A percentile compares a stretch with the other conserved stretches of the same genome.
Evolutionary conservation across 129 eudicot genomes (phyloP).

Genomic region (Chrysanthemum lavandulifolium): DNA sequence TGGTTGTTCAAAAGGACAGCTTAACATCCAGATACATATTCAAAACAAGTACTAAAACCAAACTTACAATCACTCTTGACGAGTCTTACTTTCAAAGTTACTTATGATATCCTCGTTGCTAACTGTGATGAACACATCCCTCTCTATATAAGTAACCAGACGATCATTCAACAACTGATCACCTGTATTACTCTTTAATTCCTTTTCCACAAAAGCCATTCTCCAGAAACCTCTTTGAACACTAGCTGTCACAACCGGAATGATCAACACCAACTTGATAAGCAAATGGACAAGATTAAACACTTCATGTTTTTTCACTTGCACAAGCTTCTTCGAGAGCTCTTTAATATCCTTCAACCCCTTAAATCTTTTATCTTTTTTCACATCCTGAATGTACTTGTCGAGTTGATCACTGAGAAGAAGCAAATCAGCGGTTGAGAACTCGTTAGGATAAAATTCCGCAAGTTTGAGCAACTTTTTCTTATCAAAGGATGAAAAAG

Average conservation of each 20-base stretch:
- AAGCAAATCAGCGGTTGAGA: slow-evolving; percentile 5
- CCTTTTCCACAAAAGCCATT: slow-evolving; percentile 5
- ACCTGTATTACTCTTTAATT: background rate
- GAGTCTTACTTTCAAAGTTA: slow-evolving; percentile 1
- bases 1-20: too few relatives aligned
- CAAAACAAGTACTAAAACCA: too few relatives aligned
- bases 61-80: too few relatives aligned
- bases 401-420: slow-evolving; percentile 3
- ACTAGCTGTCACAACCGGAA: slow-evolving; percentile 6
- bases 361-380: slow-evolving; percentile 5
- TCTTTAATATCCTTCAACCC: slow-evolving; percentile 21
- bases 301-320: slow-evolving; percentile 7
- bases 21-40: too few relatives aligned
- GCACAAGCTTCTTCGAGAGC: slow-evolving; percentile 16
- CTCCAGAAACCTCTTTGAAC: slow-evolving; percentile 9
- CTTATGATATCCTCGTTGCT: slow-evolving; percentile 9
- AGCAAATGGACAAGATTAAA: slow-evolving; percentile 20
- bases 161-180: slow-evolving; percentile 18
- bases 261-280: slow-evolving; percentile 14
- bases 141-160: slow-evolving; percentile 18
- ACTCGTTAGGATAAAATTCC: slow-evolving; percentile 9
- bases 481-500: background rate
- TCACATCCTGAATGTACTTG: slow-evolving; percentile 1
- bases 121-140: slow-evolving; percentile 2
- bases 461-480: slow-evolving; percentile 20